Percentiles rank a stretch among this genome's conserved stretches.
These are phyloP conservation scores for Ogataea ramenticola DNA, from an alignment of 805 yeast genomes.

Conservation along the genomic window DNA sequence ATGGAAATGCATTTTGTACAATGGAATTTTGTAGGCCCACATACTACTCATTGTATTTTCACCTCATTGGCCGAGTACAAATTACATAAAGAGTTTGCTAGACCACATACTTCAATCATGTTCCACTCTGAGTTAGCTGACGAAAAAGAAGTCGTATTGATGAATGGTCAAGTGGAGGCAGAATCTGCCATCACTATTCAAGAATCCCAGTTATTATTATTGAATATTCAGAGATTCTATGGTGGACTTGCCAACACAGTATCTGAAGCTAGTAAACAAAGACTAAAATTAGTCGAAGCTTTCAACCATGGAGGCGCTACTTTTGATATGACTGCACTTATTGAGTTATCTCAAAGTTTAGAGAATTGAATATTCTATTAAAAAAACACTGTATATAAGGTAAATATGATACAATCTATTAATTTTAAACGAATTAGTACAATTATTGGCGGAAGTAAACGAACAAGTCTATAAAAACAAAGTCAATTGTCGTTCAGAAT, in stretches of 20 bases:
- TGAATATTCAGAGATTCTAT: constrained; percentile 76
- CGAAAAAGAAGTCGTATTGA: constrained; percentile 58
- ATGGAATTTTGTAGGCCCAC: constrained; percentile 83
- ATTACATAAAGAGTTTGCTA: constrained; percentile 83
- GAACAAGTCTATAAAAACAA: too few relatives aligned
- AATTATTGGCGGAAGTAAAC: too few relatives aligned
- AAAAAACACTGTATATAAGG: neutral
- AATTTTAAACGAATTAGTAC: too few relatives aligned
- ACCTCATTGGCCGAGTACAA: constrained; percentile 91
- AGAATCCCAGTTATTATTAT: constrained; percentile 71
- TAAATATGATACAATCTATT: too few relatives aligned
- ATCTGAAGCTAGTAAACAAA: constrained; percentile 34
- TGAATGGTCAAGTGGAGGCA: constrained; percentile 79
- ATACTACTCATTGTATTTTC: constrained; percentile 81
- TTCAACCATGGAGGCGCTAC: constrained; percentile 63
- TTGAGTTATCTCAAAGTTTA: constrained; percentile 66
- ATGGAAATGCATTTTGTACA: constrained; percentile 87
- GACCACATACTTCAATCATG: constrained; percentile 87
- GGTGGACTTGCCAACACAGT: constrained; percentile 53
- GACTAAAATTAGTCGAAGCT: constrained; percentile 49
- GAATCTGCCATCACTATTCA: constrained; percentile 59
- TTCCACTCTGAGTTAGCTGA: constrained; percentile 73
- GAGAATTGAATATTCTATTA: constrained; percentile 29
- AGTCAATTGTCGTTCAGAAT: neutral
- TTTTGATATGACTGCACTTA: constrained; percentile 63